Evolutionary conservation across 768 basidiomycete genomes (phyloP), one percentile per base, ranked within the genome.

Genomic region (Kwoniella dendrophila): DNA sequence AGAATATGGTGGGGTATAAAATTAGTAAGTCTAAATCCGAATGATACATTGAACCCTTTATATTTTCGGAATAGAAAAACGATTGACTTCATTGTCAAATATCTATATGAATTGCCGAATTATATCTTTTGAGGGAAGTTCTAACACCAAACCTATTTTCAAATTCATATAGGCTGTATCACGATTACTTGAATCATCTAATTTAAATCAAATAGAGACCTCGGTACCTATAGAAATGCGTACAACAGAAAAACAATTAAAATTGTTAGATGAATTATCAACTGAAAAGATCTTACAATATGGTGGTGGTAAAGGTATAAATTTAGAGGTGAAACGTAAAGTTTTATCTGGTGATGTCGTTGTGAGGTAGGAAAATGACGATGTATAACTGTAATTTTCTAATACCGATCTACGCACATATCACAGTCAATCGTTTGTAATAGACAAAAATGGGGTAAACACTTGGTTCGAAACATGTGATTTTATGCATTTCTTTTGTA

Each of bases 1-100:
- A 62, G 75, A 36, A 53, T 70, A 16, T 78, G 77, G 77, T 78
- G 77, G 77, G 69, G 67, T 33, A 38, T 75, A 14, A 71, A 71
- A 30, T 16, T 68, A 41, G 72, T 74, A 34, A 44, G 72, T 71
- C 24, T n/a, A n/a, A 3, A 14, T 11, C 3, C 44, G 22, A 27
- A 22, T 16, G n/a, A 10, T n/a, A n/a, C n/a, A 30, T 29, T 45
- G n/a, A 0, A 38, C 22, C 30, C n/a, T 30, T 24, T 22, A 22
- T 56, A 38, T 20, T 27, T n/a, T 45, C 63, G 14, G 49, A 34
- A 33, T 41, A 61, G 51, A 59, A n/a, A n/a, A n/a, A n/a, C n/a
- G n/a, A n/a, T n/a, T n/a, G n/a, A n/a, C n/a, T n/a, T n/a, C n/a
- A n/a, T n/a, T n/a, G n/a, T n/a, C n/a, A n/a, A n/a, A n/a, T n/a